Percentiles rank a stretch among this genome's conserved stretches.
phyloP scores from a whole-genome alignment of 495 filamentous ascomycete species.

The Cercophora samala region DNA sequence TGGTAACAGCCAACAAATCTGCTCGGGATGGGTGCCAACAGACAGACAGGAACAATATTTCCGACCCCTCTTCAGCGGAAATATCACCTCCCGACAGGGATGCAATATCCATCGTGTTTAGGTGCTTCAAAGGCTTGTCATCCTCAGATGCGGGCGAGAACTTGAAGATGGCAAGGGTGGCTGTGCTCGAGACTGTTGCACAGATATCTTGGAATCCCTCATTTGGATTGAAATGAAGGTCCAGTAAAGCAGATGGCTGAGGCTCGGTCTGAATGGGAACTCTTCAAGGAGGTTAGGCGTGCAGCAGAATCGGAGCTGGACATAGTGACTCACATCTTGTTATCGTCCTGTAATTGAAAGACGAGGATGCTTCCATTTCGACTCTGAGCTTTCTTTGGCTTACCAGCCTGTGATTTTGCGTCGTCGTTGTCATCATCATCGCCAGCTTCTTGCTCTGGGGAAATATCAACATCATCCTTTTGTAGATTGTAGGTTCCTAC shows the following conservation, averaged over 20 bases:
- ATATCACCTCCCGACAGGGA: constrained; percentile 20
- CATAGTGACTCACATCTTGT: constrained; percentile 49
- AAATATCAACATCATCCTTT: constrained; percentile 35
- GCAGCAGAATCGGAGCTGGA: not conserved
- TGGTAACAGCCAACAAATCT: constrained; percentile 58
- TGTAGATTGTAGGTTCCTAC: constrained; percentile 85
- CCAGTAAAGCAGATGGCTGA: constrained; percentile 71
- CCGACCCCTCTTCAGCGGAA: constrained; percentile 42
- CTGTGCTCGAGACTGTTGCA: constrained; percentile 71
- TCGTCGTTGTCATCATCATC: constrained; percentile 30
- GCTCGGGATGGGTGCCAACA: constrained; percentile 60
- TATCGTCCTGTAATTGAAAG: constrained; percentile 50
- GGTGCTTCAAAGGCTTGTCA: constrained; percentile 31
- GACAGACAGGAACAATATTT: constrained; percentile 65
- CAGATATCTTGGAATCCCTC: constrained; percentile 48
- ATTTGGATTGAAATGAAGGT: constrained; percentile 74
- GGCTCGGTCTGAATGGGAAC: constrained; percentile 47
- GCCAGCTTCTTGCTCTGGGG: constrained; percentile 10
- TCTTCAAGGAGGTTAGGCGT: constrained; percentile 24
- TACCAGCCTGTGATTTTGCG: constrained; percentile 32
- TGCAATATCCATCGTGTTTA: constrained; percentile 31
- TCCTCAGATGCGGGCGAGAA: constrained; percentile 16
- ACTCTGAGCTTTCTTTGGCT: constrained; percentile 43
- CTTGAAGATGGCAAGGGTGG: constrained; percentile 63
- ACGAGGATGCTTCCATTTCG: constrained; percentile 72